phyloP scores from a whole-genome alignment of 1,139 yeast genomes.

The Pneumocystis sp. region DNA sequence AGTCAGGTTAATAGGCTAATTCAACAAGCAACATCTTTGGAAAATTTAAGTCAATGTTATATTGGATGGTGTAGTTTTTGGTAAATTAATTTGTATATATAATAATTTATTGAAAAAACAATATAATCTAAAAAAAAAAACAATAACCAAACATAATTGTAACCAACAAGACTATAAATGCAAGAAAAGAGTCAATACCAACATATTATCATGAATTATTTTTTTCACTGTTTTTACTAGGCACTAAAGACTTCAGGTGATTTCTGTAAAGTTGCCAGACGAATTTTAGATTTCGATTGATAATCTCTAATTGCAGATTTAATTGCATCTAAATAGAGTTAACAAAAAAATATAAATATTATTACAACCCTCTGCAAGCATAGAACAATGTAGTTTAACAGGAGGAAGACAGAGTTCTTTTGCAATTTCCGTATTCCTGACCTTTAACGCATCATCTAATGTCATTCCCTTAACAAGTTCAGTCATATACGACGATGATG shows the following conservation, averaged over 20 bases:
- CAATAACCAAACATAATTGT: neutral
- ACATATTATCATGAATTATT: neutral
- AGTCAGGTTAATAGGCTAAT: constrained; percentile 87
- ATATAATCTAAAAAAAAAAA: neutral
- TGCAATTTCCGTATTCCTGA: constrained; percentile 84
- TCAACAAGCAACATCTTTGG: constrained; percentile 93
- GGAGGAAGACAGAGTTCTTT: constrained; percentile 90
- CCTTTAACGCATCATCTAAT: constrained; percentile 79
- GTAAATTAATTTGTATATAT: constrained; percentile 27
- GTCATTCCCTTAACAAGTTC: constrained; percentile 92
- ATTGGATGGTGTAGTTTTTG: constrained; percentile 99
- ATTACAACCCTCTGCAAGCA: neutral
- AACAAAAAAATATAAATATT: neutral
- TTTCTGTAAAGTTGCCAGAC: neutral
- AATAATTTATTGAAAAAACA: neutral
- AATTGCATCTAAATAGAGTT: neutral
- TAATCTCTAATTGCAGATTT: neutral
- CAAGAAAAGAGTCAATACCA: neutral
- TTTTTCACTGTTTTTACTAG: neutral
- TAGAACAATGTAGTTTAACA: constrained; percentile 36
- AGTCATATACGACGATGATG: constrained; percentile 86
- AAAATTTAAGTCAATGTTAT: constrained; percentile 88
- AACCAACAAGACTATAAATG: neutral
- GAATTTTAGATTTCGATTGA: neutral
- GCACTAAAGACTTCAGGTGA: neutral